phyloP scores from a whole-genome alignment of 2,329 filamentous ascomycete genomes.

The Emydomyces testavorans region DNA sequence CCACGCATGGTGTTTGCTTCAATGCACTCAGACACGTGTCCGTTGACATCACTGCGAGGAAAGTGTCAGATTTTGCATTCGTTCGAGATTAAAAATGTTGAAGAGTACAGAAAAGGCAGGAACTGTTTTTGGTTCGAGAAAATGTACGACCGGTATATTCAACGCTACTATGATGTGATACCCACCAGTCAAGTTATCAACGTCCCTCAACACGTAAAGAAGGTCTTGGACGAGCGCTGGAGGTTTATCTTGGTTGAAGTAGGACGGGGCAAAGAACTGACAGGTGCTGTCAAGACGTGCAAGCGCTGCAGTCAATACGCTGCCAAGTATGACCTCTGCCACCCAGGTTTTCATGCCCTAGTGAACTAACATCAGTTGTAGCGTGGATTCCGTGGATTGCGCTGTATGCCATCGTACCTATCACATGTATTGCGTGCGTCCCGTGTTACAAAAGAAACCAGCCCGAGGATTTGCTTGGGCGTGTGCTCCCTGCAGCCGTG shows the following conservation, averaged over 20 bases:
- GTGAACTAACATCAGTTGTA: conserved; percentile 32
- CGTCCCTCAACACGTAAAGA: conserved; percentile 88
- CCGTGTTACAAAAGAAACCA: conserved; percentile 85
- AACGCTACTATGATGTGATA: conserved; percentile 94
- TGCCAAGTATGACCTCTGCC: conserved; percentile 55
- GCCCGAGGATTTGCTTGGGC: conserved; percentile 97
- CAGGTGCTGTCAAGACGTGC: conserved; percentile 89
- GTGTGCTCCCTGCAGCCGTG: conserved; percentile 87
- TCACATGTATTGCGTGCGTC: conserved; percentile 95
- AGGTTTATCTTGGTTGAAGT: conserved; percentile 92
- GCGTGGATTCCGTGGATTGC: conserved; percentile 91
- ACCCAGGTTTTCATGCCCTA: background rate
- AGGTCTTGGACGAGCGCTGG: conserved; percentile 91
- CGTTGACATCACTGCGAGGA: conserved; percentile 79
- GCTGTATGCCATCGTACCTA: conserved; percentile 91
- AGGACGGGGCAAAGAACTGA: conserved; percentile 86
- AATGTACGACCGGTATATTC: conserved; percentile 94
- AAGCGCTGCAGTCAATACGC: conserved; percentile 87
- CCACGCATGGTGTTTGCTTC: conserved; percentile 86
- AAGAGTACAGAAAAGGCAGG: conserved; percentile 69
- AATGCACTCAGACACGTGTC: conserved; percentile 96
- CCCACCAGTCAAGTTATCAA: conserved; percentile 89
- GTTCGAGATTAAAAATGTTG: conserved; percentile 70
- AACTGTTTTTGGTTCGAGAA: conserved; percentile 97
- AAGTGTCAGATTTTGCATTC: conserved; percentile 87